Conservation (phyloP, 2,329 filamentous ascomycete species). For the Neonectria neomacrospora region DNA sequence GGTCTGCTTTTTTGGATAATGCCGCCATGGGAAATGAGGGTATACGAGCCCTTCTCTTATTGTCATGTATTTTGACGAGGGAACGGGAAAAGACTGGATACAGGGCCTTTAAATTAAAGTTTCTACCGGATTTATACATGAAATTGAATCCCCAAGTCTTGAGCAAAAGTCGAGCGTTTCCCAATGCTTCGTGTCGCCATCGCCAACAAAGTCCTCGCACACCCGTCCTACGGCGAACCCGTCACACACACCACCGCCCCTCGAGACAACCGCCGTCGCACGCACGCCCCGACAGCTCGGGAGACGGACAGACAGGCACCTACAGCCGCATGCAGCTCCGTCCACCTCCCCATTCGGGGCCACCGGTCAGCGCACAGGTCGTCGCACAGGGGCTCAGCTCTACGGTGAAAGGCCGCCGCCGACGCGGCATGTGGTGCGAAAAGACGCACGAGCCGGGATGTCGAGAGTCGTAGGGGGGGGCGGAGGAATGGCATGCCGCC, state of each 20-base stretch:
- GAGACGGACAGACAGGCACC: constrained; percentile 13
- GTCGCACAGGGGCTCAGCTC: background rate
- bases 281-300: constrained; percentile 7
- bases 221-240: background rate
- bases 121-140: constrained; percentile 24
- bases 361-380: background rate
- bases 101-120: constrained; percentile 25
- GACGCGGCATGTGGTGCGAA: constrained; percentile 15
- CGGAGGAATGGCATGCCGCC: too few species aligned
- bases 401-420: constrained; percentile 14
- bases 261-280: constrained; percentile 10
- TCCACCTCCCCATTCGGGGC: background rate
- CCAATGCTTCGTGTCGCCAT: background rate
- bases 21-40: constrained; percentile 20
- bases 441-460: constrained; percentile 16
- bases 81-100: constrained; percentile 25
- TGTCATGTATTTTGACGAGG: constrained; percentile 22
- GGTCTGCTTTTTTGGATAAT: constrained; percentile 3
- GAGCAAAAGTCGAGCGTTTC: background rate
- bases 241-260: constrained; percentile 30
- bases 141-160: constrained; percentile 29
- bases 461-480: too few species aligned
- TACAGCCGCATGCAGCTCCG: background rate
- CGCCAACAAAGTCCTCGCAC: background rate
- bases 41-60: constrained; percentile 11